A percentile compares a stretch with the other conserved stretches of the same genome.
phyloP scores from a whole-genome alignment of 176 grass and related monocot species.

The Raddia distichophylla region DNA sequence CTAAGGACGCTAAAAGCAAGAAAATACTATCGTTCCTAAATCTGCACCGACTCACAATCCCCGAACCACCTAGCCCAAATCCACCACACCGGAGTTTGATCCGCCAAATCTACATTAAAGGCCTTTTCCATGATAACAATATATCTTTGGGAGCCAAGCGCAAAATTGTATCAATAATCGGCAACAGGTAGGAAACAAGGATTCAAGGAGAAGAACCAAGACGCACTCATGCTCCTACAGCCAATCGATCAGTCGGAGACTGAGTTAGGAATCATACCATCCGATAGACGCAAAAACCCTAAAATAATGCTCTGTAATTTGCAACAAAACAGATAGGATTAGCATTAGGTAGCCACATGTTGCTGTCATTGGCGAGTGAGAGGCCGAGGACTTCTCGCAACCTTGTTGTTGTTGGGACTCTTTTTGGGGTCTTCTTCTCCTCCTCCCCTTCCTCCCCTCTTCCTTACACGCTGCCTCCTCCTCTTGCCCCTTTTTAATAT shows the following conservation, averaged over 20 bases:
- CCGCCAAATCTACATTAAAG: not conserved
- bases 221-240: not conserved
- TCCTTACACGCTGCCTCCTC: constrained; percentile 11
- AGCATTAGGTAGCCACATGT: constrained; percentile 37
- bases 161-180: constrained; percentile 13
- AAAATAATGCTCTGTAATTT: not conserved
- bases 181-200: not conserved
- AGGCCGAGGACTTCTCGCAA: constrained; percentile 35
- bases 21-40: constrained; percentile 25
- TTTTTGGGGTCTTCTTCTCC: not conserved
- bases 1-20: not conserved
- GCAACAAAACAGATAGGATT: not conserved
- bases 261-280: not conserved
- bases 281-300: not conserved
- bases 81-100: not conserved
- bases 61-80: not conserved
- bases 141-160: not conserved
- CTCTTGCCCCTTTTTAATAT: constrained; percentile 41
- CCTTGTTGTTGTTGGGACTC: constrained; percentile 34
- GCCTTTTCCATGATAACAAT: not conserved
- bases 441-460: constrained; percentile 19
- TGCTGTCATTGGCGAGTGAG: constrained; percentile 51
- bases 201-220: not conserved
- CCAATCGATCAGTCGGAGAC: constrained; percentile 11
- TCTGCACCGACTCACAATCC: constrained; percentile 8